These are phyloP conservation scores for Trypanosoma mega DNA, from an alignment of 208 protist genomes.

Conservation along the genomic window DNA sequence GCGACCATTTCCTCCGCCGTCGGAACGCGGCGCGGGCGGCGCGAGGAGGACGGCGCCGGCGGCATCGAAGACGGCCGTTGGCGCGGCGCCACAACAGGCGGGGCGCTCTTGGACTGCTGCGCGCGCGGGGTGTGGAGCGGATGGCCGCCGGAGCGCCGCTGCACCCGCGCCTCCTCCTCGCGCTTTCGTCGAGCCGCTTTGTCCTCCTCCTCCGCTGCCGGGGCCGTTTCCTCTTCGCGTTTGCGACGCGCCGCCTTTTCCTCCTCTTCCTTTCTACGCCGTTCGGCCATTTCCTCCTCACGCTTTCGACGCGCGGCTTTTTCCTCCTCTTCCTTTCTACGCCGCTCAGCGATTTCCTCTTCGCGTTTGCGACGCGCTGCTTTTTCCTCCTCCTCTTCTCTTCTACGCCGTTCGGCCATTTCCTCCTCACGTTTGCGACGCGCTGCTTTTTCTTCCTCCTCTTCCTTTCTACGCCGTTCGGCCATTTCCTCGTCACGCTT, in stretches of 20 bases:
- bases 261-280: slow-evolving; percentile 12
- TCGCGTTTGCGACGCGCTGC: slow-evolving; percentile 9
- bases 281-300: slow-evolving; percentile 2
- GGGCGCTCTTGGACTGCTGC: slow-evolving; percentile 17
- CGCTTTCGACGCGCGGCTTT: slow-evolving; percentile 1
- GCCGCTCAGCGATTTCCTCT: slow-evolving; percentile 16
- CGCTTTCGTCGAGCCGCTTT: background rate
- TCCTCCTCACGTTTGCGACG: slow-evolving; percentile 14
- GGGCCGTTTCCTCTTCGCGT: background rate
- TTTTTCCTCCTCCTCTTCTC: slow-evolving; percentile 18
- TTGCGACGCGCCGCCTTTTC: slow-evolving; percentile 31
- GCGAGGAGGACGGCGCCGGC: slow-evolving; percentile 20
- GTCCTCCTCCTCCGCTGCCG: background rate
- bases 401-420: slow-evolving; percentile 20
- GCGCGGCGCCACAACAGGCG: slow-evolving; percentile 2
- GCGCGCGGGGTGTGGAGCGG: slow-evolving; percentile 55
- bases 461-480: slow-evolving; percentile 4
- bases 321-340: background rate
- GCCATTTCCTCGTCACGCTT: slow-evolving; percentile 5
- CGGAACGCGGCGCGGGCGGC: slow-evolving; percentile 40
- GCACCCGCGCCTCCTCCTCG: slow-evolving; percentile 17
- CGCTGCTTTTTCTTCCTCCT: slow-evolving; percentile 7
- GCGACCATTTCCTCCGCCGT: slow-evolving; percentile 64
- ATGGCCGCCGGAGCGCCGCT: slow-evolving; percentile 44
- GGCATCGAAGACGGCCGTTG: slow-evolving; percentile 10